Evolutionary conservation across 73 alveolate species (phyloP), one percentile per base, ranked within the genome.

Genomic region (Paramecium octaurelia): DNA sequence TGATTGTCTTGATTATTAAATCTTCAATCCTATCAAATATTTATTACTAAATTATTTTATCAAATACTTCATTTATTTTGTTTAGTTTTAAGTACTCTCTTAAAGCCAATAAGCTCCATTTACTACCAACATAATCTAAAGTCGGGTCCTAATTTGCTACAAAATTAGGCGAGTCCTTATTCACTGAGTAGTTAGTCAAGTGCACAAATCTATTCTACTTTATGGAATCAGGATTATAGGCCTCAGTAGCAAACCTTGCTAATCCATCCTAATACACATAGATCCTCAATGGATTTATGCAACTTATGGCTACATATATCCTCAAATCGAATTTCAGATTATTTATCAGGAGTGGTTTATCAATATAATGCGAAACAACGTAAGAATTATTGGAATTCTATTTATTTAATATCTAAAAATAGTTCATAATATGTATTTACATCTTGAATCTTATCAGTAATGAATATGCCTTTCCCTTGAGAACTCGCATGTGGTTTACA

Each of bases 221-320:
- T 21, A 59, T 35, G 14, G 59, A 24, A 64, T 87, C 93, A 5
- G 88, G 44, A 86, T 77, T 87, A 50, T 96, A 96, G 2, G 93
- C 87, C 60, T 95, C 97, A 21, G 96, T 94, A 40, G 98, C 98
- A 93, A 96, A 96, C 80, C 98, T 76, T 48, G 98, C 98, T 64
- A 97, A 86, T 3, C 99, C 99, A 93, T 97, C 99, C 92, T 96
- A 88, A 90, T 94, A 97, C 24, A 97, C 94, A 85, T 96, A 97
- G n/a, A 97, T 97, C 86, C 96, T 95, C 31, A 97, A 86, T 69
- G 99, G 99, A 57, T 95, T 95, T 24, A 97, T 93, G 10, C 98
- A 93, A 9, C 99, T 95, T n/a, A 97, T 97, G 2, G 97, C 96
- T 4, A 97, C 99, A 95, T 96, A 97, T 27, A 97, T 68, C 93